Base-by-base conservation (phyloP, 305 asterid species). In the Fraxinus velutina region DNA sequence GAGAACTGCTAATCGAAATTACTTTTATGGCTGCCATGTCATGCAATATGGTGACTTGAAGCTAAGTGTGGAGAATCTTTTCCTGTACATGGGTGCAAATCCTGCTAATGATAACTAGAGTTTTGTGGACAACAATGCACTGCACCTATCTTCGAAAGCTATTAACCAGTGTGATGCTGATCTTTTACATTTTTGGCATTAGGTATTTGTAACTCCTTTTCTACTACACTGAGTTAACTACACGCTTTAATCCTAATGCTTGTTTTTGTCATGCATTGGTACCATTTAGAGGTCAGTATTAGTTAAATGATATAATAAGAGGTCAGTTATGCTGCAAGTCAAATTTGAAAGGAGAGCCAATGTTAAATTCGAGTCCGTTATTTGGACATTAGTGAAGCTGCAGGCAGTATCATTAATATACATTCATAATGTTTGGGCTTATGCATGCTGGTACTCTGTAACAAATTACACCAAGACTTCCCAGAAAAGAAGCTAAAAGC, bases 81-180 rank as follows among this genome's bases (percentile, higher is more conserved):
- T 80, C 85, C 75, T 88, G 77, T 94, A 93, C 74, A 79, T 94
- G 92, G 98, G 98, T 34, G 88, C 98, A 8, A 84, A 93, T 84
- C 98, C 99, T 80, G 92, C 92, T 73, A 94, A 93, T 75, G 98
- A 94, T 80, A 94, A 94, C 57, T 80, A 13, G 34, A 89, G 97
- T 74, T 93, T 79, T 39, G 81, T 75, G 66, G 91, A 86, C 42
- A 91, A 87, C 29, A 89, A 94, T 80, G 87, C 93, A 68, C 84
- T 90, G 47, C 64, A 42, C 22, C 88, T 85, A 83, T 73, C 97
- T 78, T 84, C 90, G 66, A 87, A 84, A 84, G 89, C 86, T 76
- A 91, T 96, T 75, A 91, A 91, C 84, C 98, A 96, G 84, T 96
- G 98, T 0, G 99, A 96, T 84, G 98, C 99, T 72, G 98, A 96